These are phyloP conservation scores for Umbelopsis vinacea DNA, from an alignment of 192 early-diverging fungal species.

Conservation along the genomic window DNA sequence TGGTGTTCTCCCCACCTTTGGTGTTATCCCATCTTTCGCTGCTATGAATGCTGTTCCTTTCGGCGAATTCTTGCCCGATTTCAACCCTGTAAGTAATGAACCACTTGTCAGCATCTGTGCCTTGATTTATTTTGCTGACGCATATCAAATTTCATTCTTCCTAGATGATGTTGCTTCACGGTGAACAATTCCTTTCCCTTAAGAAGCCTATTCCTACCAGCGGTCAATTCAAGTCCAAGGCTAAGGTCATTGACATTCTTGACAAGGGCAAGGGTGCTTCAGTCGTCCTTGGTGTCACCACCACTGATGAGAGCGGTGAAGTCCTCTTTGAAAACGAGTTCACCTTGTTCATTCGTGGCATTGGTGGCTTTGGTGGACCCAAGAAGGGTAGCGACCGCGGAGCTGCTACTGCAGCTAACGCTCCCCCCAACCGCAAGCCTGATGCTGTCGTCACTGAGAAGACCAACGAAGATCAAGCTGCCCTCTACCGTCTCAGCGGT, in stretches of 20 bases:
- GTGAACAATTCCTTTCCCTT: conserved; percentile 95
- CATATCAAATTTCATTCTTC: background rate
- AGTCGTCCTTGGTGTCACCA: conserved; percentile 80
- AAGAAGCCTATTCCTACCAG: conserved; percentile 85
- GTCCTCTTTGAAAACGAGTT: conserved; percentile 86
- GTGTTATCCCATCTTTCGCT: conserved; percentile 84
- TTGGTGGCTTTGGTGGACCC: conserved; percentile 87
- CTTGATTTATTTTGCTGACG: conserved; percentile 31
- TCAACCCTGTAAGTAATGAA: conserved; percentile 63
- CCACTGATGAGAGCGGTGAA: conserved; percentile 75
- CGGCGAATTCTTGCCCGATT: conserved; percentile 73
- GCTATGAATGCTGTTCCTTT: conserved; percentile 70
- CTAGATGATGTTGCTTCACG: conserved; percentile 96
- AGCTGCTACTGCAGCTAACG: conserved; percentile 79
- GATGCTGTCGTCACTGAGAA: conserved; percentile 86
- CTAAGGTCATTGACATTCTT: conserved; percentile 88
- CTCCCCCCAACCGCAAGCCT: conserved; percentile 79
- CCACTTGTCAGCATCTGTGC: conserved; percentile 45
- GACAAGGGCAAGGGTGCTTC: conserved; percentile 97
- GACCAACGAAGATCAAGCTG: conserved; percentile 91
- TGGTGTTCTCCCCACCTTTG: conserved; percentile 89
- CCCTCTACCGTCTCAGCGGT: conserved; percentile 91
- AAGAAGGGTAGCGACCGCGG: conserved; percentile 75
- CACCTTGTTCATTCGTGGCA: conserved; percentile 92
- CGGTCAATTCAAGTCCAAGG: conserved; percentile 77